Percentiles rank a stretch among this genome's conserved stretches.
phyloP scores from a whole-genome alignment of 257 asterid genomes.

The Solanum corneliomulleri region DNA sequence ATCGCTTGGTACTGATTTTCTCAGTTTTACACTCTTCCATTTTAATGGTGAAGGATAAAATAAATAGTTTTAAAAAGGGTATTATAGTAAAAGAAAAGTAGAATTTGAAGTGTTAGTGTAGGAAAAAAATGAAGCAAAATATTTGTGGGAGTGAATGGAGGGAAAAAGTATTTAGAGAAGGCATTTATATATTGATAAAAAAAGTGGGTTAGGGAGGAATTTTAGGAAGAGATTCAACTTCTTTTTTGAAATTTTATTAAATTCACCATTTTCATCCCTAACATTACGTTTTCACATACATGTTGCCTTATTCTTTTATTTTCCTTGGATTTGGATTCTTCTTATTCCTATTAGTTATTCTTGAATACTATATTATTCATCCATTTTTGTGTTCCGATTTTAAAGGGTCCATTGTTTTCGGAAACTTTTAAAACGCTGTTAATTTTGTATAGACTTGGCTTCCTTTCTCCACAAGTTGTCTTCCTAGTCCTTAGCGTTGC shows the following conservation, averaged over 20 bases:
- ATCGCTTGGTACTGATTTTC: conserved; percentile 3
- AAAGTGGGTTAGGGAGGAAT: neutral
- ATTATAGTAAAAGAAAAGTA: neutral
- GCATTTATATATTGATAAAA: neutral
- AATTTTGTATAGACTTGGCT: neutral
- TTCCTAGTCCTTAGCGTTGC: neutral
- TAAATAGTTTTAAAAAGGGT: neutral
- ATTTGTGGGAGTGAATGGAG: neutral
- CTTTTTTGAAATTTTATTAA: neutral
- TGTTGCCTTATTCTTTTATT: conserved; percentile 2
- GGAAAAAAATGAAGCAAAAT: neutral
- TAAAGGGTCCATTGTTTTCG: neutral
- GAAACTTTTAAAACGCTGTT: neutral
- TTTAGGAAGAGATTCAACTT: neutral
- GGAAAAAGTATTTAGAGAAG: neutral
- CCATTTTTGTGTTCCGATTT: neutral
- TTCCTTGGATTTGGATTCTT: neutral
- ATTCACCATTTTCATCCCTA: neutral
- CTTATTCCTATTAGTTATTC: neutral
- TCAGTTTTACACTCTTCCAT: conserved; percentile 5
- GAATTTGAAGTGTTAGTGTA: neutral
- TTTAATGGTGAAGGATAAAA: neutral
- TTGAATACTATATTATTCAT: neutral
- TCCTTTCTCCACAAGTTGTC: neutral
- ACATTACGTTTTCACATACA: conserved; percentile 25